A percentile compares a stretch with the other conserved stretches of the same genome.
Evolutionary conservation across 2,329 filamentous ascomycete species (phyloP).

Genomic region (Chaetomiaceae sp.): DNA sequence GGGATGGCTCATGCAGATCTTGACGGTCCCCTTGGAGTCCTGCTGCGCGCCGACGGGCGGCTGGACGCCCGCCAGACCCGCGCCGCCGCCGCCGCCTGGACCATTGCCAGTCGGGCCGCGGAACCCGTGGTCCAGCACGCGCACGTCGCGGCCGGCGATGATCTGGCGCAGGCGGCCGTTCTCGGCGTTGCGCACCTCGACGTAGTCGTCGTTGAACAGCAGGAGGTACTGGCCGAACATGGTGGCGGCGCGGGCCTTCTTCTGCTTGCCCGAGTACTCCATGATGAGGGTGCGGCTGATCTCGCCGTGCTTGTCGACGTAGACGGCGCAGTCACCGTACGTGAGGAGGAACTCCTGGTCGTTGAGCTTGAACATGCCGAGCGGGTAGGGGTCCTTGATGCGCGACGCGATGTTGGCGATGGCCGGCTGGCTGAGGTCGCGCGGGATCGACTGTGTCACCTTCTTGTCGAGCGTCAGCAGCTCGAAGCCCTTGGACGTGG

Average conservation of each 20-base stretch:
- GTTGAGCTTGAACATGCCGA: slow-evolving; percentile 95
- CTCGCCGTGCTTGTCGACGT: slow-evolving; percentile 97
- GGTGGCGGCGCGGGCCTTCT: slow-evolving; percentile 74
- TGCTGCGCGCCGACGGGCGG: slow-evolving; percentile 24
- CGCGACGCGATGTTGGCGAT: slow-evolving; percentile 81
- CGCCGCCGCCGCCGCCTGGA: background rate
- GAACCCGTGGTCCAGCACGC: slow-evolving; percentile 81
- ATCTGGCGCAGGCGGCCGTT: slow-evolving; percentile 92
- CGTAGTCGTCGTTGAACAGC: slow-evolving; percentile 92
- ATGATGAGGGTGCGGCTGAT: slow-evolving; percentile 92
- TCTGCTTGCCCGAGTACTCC: slow-evolving; percentile 92
- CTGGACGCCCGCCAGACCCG: slow-evolving; percentile 13
- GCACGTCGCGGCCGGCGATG: slow-evolving; percentile 84
- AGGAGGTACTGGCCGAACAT: slow-evolving; percentile 89
- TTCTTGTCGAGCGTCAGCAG: slow-evolving; percentile 97
- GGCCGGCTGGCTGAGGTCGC: slow-evolving; percentile 68
- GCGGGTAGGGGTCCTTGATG: slow-evolving; percentile 74
- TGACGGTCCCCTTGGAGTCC: slow-evolving; percentile 69
- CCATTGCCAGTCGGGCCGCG: slow-evolving; percentile 52
- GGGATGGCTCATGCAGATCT: slow-evolving; percentile 93
- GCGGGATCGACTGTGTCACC: slow-evolving; percentile 83
- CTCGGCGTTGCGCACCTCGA: slow-evolving; percentile 94
- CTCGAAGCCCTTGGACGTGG: slow-evolving; percentile 88
- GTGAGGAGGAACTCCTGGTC: slow-evolving; percentile 89
- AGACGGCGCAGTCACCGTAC: slow-evolving; percentile 95